Conservation (phyloP, 305 asterid species). For the Striga hermonthica region DNA sequence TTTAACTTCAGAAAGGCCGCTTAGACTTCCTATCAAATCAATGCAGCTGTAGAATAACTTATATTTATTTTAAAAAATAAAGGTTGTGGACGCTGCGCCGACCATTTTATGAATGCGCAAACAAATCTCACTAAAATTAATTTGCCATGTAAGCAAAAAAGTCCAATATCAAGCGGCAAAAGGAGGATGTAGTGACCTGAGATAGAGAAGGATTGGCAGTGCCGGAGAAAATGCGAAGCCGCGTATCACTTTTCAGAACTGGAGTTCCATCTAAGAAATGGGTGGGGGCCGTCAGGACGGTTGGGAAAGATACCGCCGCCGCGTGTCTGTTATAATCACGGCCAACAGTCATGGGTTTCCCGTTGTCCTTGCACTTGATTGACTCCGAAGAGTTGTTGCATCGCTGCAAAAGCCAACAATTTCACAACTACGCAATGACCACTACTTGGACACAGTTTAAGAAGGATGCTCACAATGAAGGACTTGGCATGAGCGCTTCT, state of each 20-base stretch:
- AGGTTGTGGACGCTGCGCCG: no score
- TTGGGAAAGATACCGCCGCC: slow-evolving; percentile 43
- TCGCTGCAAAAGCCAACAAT: slow-evolving; percentile 36
- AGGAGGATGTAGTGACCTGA: slow-evolving; percentile 44
- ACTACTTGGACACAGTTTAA: slow-evolving; percentile 5
- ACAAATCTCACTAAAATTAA: not conserved
- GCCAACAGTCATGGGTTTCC: slow-evolving; percentile 38
- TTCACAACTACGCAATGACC: slow-evolving; percentile 11
- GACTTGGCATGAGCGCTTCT: slow-evolving; percentile 29
- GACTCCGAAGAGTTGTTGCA: slow-evolving; percentile 50
- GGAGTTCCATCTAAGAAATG: slow-evolving; percentile 36
- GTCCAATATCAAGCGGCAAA: not conserved
- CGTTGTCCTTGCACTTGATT: slow-evolving; percentile 59
- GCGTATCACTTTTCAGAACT: slow-evolving; percentile 44
- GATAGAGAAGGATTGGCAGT: slow-evolving; percentile 83
- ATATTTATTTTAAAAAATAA: no score
- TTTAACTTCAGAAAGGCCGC: slow-evolving; percentile 16
- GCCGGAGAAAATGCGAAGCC: slow-evolving; percentile 84
- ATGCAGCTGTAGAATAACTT: no score
- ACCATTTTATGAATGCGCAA: not conserved
- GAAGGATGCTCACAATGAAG: slow-evolving; percentile 39
- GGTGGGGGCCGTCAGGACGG: slow-evolving; percentile 47
- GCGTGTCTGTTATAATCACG: slow-evolving; percentile 39
- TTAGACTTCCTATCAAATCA: no score
- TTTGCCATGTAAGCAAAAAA: slow-evolving; percentile 1